Evolutionary conservation across 805 yeast genomes (phyloP).

Genomic region (Saturnispora halmiae): DNA sequence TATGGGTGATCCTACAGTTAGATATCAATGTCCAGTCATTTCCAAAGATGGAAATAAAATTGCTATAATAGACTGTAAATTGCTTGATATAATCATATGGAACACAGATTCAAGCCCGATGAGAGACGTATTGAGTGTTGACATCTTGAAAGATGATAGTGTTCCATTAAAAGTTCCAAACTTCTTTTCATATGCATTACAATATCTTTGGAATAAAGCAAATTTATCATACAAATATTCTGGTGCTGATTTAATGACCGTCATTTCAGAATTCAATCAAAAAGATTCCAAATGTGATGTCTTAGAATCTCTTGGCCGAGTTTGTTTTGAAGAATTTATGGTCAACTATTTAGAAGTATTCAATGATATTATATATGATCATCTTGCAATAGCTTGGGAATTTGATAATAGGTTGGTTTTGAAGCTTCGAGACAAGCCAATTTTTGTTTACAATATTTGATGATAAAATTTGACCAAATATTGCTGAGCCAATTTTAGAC

Average conservation of each 20-base stretch:
- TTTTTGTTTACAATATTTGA: slow-evolving; percentile 18
- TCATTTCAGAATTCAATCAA: neutral
- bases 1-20: neutral
- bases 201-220: slow-evolving; percentile 17
- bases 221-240: slow-evolving; percentile 4
- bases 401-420: slow-evolving; percentile 17
- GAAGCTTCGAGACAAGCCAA: slow-evolving; percentile 17
- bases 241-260: slow-evolving; percentile 3
- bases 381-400: slow-evolving; percentile 21
- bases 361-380: slow-evolving; percentile 12
- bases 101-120: slow-evolving; percentile 1
- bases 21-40: neutral
- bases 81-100: neutral
- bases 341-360: slow-evolving; percentile 19
- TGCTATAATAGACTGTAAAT: slow-evolving; percentile 2
- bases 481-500: neutral
- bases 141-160: slow-evolving; percentile 14
- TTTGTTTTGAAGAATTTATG: slow-evolving; percentile 17
- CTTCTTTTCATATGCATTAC: slow-evolving; percentile 21
- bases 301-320: neutral
- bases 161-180: slow-evolving; percentile 24
- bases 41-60: neutral
- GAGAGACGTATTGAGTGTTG: slow-evolving; percentile 8
- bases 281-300: neutral
- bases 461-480: neutral